Base-by-base conservation (phyloP, 768 basidiomycete genomes). In the Auriculariales sp. region DNA sequence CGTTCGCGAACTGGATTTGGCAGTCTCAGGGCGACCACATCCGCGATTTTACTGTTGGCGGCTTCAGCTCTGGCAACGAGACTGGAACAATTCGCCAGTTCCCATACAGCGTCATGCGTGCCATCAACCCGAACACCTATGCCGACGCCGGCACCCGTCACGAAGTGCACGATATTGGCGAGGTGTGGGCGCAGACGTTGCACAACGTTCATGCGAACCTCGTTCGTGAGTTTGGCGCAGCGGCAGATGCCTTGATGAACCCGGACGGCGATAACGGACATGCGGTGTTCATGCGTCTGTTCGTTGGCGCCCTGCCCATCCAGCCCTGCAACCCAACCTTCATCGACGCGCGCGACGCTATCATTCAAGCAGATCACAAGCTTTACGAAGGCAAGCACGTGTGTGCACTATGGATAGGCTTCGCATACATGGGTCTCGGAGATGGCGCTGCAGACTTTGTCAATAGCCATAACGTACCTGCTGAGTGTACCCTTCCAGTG, bases 11-110 rank as follows among this genome's bases (percentile, higher is more conserved):
- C 7, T 36, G 35, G 35, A 36, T 19, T 19, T 12, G 22, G 35
- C 35, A 36, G 35, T 6, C 35, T 7, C n/a, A 19, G 35, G 6
- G 15, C 35, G 35, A 36, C 35, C 5, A n/a, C n/a, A 7, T 36
- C 5, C 71, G 64, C 15, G 66, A 68, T 22, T 58, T 61, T 17
- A 58, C 62, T 0, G 61, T 71, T 3, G 46, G 48, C 6, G 61
- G 64, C 57, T 66, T 55, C 52, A 55, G 79, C 28, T 69, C 64
- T 53, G 69, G 77, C 60, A 61, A 67, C 52, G 49, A 68, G 4
- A 57, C 59, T 7, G 80, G 81, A 36, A n/a, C n/a, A n/a, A 74
- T 81, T 57, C 70, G 79, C n/a, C 60, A 65, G 44, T 71, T 72
- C 61, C 75, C 72, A 7, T 81, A 81, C 65, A 7, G 7, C n/a